Evolutionary conservation across 225 moss, liverwort and hornwort genomes (phyloP), one percentile per base, ranked within the genome.

Genomic region (Thuidium tamariscinum): DNA sequence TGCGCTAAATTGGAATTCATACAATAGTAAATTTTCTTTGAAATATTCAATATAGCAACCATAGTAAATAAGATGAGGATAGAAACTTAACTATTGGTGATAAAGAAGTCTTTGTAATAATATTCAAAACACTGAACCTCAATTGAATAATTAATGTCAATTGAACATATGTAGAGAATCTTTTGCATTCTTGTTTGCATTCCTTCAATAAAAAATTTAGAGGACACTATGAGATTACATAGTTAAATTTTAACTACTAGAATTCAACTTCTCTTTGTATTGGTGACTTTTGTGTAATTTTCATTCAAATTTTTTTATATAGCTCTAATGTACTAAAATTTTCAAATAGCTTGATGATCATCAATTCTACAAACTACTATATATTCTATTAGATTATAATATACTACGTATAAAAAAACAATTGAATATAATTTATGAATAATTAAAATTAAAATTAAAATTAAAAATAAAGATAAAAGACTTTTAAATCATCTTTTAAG

Each of bases 1-100:
- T 49, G 10, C 20, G 4, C 0, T 48, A 3, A 20, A 20, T 32
- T 32, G 1, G 2, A 7, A 0, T 49, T 49, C 1, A 13, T 49
- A 2, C 20, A 2, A 36, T 36, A 16, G 1, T 54, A 36, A n/a
- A 36, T 2, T 34, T 16, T 52, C 16, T 9, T n/a, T n/a, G n/a
- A n/a, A 25, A 22, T 36, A 54, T 10, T 54, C 6, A 76, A 9
- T 4, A 4, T 16, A 54, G 9, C 4, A 76, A 52, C 3, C 5
- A 3, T 34, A 8, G 14, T 22, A 21, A 8, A 22, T 15, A 22
- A 1, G 6, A 5, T n/a, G 15, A 36, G 0, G 5, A 76, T n/a
- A 21, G 23, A 75, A 52, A 9, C 2, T 25, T 54, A 25, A 54
- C 10, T 4, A 76, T 54, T 36, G 15, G 19, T 51, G 2, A 52